Percentiles rank a stretch among this genome's conserved stretches.
Conservation (phyloP, 805 yeast genomes). For the Hanseniaspora lindneri region DNA sequence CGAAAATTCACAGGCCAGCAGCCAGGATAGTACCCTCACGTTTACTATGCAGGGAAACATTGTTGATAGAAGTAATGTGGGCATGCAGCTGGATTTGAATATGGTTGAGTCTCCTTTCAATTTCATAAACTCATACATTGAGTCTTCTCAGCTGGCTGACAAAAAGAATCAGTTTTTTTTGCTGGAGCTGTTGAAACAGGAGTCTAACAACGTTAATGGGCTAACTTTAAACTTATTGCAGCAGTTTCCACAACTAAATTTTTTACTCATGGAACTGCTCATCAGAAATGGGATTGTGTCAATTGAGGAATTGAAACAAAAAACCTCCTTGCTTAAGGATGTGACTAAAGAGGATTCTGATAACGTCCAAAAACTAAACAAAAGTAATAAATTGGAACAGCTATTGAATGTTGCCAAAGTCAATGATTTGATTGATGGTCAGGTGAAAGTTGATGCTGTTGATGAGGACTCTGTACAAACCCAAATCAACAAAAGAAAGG, state of each 20-base stretch:
- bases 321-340: conserved; percentile 28
- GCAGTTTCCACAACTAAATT: conserved; percentile 63
- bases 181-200: conserved; percentile 14
- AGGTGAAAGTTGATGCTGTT: not conserved
- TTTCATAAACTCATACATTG: conserved; percentile 25
- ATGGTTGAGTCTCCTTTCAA: conserved; percentile 33
- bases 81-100: conserved; percentile 34
- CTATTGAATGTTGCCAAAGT: conserved; percentile 17
- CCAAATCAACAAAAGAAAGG: conserved; percentile 30
- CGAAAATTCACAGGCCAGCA: not conserved
- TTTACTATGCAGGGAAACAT: conserved; percentile 18
- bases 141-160: conserved; percentile 10
- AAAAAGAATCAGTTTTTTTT: conserved; percentile 21
- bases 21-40: conserved; percentile 10
- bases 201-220: conserved; percentile 13
- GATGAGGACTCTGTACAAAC: conserved; percentile 16
- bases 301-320: conserved; percentile 28
- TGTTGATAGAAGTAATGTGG: conserved; percentile 23
- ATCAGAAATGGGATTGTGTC: conserved; percentile 30
- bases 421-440: conserved; percentile 17
- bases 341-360: conserved; percentile 20
- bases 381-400: conserved; percentile 15
- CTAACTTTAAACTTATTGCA: conserved; percentile 20
- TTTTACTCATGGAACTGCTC: conserved; percentile 68
- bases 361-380: conserved; percentile 20